phyloP scores from a whole-genome alignment of 208 protist species.

The Kentomonas sorsogonicus region DNA sequence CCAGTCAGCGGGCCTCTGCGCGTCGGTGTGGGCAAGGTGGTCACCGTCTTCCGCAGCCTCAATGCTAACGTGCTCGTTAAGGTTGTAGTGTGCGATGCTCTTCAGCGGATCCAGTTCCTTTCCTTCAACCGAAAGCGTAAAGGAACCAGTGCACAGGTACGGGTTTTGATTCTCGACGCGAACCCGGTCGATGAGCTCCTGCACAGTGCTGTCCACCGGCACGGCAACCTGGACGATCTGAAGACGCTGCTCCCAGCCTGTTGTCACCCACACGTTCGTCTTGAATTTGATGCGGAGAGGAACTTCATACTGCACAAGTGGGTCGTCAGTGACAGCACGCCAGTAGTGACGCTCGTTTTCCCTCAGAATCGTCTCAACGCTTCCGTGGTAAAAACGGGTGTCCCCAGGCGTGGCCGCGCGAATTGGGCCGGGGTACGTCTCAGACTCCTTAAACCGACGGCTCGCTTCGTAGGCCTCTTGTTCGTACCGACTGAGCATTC shows the following conservation, averaged over 20 bases:
- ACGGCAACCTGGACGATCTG: conserved; percentile 77
- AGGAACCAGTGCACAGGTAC: conserved; percentile 61
- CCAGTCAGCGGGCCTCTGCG: conserved; percentile 65
- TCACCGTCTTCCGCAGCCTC: conserved; percentile 74
- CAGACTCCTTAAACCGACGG: conserved; percentile 44
- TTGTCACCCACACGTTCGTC: conserved; percentile 72
- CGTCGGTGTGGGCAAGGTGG: conserved; percentile 51
- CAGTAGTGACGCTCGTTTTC: conserved; percentile 84
- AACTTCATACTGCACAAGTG: conserved; percentile 61
- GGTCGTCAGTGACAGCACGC: conserved; percentile 79
- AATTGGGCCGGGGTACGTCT: conserved; percentile 74
- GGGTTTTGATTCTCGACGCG: conserved; percentile 78
- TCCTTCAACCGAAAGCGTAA: conserved; percentile 66
- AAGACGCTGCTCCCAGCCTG: conserved; percentile 70
- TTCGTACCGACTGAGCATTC: conserved; percentile 52
- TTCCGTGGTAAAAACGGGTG: conserved; percentile 75
- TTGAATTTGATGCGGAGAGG: conserved; percentile 79
- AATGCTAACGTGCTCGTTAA: conserved; percentile 60
- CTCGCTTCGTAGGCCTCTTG: conserved; percentile 78
- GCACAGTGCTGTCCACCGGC: conserved; percentile 51
- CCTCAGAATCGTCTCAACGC: conserved; percentile 68
- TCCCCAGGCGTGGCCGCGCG: conserved; percentile 76
- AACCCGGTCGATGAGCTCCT: conserved; percentile 65
- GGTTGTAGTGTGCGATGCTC: conserved; percentile 41
- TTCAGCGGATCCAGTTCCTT: conserved; percentile 54